phyloP scores from a whole-genome alignment of 257 asterid genomes.

The Lantana camara region DNA sequence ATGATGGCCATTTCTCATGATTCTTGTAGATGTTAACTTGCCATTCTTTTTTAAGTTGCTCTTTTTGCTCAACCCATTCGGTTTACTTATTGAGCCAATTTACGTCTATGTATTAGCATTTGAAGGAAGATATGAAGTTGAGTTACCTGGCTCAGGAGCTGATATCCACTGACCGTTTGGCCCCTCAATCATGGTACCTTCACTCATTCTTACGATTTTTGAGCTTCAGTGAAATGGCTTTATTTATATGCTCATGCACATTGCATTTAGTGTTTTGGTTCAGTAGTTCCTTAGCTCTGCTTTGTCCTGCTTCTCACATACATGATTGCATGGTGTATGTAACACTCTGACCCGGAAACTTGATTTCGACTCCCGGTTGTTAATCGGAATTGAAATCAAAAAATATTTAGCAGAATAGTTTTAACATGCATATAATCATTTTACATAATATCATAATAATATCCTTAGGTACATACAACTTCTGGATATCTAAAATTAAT shows the following conservation, averaged over 20 bases:
- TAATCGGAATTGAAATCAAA: too few relatives aligned
- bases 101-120: slow-evolving; percentile 59
- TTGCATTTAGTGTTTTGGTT: slow-evolving; percentile 5
- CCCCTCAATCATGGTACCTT: slow-evolving; percentile 93
- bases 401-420: too few relatives aligned
- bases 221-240: slow-evolving; percentile 19
- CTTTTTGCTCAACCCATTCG: slow-evolving; percentile 19
- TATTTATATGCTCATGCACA: background rate
- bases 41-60: slow-evolving; percentile 24
- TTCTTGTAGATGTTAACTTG: background rate
- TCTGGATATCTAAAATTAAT: too few relatives aligned
- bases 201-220: slow-evolving; percentile 5
- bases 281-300: background rate
- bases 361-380: too few relatives aligned
- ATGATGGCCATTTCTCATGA: background rate
- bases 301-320: slow-evolving; percentile 9
- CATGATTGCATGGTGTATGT: too few relatives aligned
- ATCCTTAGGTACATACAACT: too few relatives aligned
- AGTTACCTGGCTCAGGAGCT: slow-evolving; percentile 98
- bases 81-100: slow-evolving; percentile 25
- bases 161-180: slow-evolving; percentile 90
- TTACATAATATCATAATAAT: too few relatives aligned
- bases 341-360: too few relatives aligned
- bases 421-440: too few relatives aligned
- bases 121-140: slow-evolving; percentile 98